A percentile compares a stretch with the other conserved stretches of the same genome.
These are phyloP conservation scores for Actinomucor elegans DNA, from an alignment of 371 early-diverging fungal species.

Conservation along the genomic window DNA sequence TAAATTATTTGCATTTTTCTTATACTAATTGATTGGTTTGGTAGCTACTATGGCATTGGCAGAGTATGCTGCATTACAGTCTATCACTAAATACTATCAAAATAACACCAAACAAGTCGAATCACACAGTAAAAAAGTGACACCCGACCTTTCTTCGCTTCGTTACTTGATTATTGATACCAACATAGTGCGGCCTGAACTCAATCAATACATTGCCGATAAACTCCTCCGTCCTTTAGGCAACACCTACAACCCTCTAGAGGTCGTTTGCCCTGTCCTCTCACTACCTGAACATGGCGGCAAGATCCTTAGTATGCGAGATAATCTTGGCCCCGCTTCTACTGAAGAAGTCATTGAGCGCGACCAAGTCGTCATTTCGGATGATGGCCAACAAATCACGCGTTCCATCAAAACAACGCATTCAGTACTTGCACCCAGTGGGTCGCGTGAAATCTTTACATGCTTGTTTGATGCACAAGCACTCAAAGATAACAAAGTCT, in stretches of 20 bases:
- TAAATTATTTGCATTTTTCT: too few relatives aligned
- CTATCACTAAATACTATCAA: constrained; percentile 43
- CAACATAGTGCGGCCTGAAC: constrained; percentile 49
- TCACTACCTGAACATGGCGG: constrained; percentile 75
- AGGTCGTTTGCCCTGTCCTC: constrained; percentile 63
- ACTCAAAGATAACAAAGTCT: constrained; percentile 36
- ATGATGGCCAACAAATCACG: constrained; percentile 8
- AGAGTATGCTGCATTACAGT: constrained; percentile 65
- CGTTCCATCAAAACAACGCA: constrained; percentile 1
- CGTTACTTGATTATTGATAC: constrained; percentile 67
- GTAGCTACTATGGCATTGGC: constrained; percentile 63
- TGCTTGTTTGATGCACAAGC: constrained; percentile 53
- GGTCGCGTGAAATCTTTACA: constrained; percentile 44
- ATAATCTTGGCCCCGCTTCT: constrained; percentile 33
- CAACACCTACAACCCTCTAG: constrained; percentile 35
- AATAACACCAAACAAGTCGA: constrained; percentile 42
- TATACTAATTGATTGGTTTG: neutral
- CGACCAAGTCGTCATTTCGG: neutral
- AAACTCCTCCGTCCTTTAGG: constrained; percentile 64
- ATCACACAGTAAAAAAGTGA: constrained; percentile 49
- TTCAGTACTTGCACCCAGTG: constrained; percentile 32
- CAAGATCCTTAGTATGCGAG: constrained; percentile 60
- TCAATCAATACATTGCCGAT: constrained; percentile 58
- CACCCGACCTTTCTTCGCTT: constrained; percentile 60
- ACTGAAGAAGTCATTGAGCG: constrained; percentile 11